Evolutionary conservation across 495 filamentous ascomycete species (phyloP), one percentile per base, ranked within the genome.

Genomic region (Penicillium lividum): DNA sequence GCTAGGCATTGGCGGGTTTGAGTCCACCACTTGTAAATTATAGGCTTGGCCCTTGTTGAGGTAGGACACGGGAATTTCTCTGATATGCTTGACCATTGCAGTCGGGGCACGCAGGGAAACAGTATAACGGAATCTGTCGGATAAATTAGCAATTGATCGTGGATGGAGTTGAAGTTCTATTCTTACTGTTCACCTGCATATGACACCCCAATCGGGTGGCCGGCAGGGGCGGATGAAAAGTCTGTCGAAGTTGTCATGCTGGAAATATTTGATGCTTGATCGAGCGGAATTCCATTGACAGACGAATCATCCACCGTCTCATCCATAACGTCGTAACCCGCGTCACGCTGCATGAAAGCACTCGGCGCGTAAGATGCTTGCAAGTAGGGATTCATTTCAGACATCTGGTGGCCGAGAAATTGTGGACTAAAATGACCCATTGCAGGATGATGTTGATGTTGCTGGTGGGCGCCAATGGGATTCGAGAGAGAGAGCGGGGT

Each of bases 41-140:
- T 97, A 97, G 16, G 90, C 86, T 74, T 97, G 93, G n/a, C 93
- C 93, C 74, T 97, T 97, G 68, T 97, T 96, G 22, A 97, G 82
- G 68, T 97, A 97, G 0, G 92, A 95, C 15, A 97, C 84, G 0
- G 93, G 93, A 47, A 94, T 91, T 68, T 97, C 93, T 56, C 92
- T 86, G 3, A 81, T 66, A 61, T 89, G 82, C 68, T 87, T 92
- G 64, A 96, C 86, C 93, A 97, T 97, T 27, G 93, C 93, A 3
- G 93, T 97, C n/a, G 92, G 91, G 0, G 92, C 94, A 68, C 96
- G 93, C 48, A 99, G 76, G 0, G 91, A 92, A 40, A 91, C 87
- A 66, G 91, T 86, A 72, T 90, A 99, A 25, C 95, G 91, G 68
- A 98, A 98, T 59, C 93, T 95, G 71, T 4, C 73, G 79, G 57